Conservation (phyloP, 345 rosid genomes). For the Rhizophora mangle region DNA sequence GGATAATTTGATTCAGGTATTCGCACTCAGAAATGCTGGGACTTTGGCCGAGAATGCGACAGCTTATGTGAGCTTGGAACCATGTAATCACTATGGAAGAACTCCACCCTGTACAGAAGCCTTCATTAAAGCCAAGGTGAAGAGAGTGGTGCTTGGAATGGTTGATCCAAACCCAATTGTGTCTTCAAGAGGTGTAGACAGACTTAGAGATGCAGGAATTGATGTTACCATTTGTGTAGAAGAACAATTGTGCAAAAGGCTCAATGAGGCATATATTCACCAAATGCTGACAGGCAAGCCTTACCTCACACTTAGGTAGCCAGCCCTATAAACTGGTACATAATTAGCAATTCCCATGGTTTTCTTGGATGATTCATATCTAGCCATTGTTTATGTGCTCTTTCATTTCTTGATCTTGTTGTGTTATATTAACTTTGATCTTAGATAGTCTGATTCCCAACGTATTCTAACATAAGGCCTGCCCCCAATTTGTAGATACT, state of each 20-base stretch:
- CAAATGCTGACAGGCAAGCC: conserved; percentile 66
- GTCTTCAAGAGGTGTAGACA: conserved; percentile 63
- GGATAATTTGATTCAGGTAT: conserved; percentile 48
- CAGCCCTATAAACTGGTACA: not conserved
- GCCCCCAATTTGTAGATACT: conserved; percentile 43
- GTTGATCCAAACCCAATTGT: conserved; percentile 92
- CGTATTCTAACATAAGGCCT: conserved; percentile 10
- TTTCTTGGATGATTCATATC: not conserved
- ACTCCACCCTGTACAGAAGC: conserved; percentile 96
- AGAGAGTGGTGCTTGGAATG: conserved; percentile 76
- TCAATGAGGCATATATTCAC: conserved; percentile 73
- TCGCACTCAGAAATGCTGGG: conserved; percentile 82
- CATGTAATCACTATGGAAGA: conserved; percentile 87
- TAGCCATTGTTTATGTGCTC: not conserved
- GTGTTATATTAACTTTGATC: not conserved
- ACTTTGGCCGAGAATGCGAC: conserved; percentile 73
- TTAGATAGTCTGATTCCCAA: not conserved
- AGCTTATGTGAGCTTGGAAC: conserved; percentile 89
- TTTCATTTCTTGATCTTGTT: not conserved
- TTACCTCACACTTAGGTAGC: conserved; percentile 66
- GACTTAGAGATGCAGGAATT: conserved; percentile 62
- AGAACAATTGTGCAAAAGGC: conserved; percentile 71
- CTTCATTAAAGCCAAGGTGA: conserved; percentile 72
- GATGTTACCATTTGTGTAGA: conserved; percentile 65
- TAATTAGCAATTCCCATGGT: not conserved